phyloP scores from a whole-genome alignment of 768 basidiomycete genomes.

The Gymnopilus dilepis region DNA sequence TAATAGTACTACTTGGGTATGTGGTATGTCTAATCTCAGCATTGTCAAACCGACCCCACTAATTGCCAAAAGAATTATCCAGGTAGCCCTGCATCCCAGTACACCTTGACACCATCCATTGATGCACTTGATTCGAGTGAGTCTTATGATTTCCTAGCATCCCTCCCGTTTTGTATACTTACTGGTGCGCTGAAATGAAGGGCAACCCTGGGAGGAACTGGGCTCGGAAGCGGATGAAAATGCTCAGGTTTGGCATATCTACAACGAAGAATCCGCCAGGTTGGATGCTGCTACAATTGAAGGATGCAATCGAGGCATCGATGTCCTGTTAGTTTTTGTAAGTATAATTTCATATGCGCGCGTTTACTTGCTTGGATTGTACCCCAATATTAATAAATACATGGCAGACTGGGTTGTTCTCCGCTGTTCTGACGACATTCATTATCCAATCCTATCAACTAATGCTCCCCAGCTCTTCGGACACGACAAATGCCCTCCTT shows the following conservation, averaged over 20 bases:
- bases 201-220: slow-evolving; percentile 29
- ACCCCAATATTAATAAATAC: background rate
- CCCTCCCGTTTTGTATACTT: background rate
- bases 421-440: slow-evolving; percentile 49
- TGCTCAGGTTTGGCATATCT: slow-evolving; percentile 47
- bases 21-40: background rate
- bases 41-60: background rate
- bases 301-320: slow-evolving; percentile 47
- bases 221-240: slow-evolving; percentile 40
- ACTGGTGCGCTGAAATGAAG: background rate
- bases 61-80: background rate
- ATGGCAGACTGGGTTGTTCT: slow-evolving; percentile 48
- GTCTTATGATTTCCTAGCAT: background rate
- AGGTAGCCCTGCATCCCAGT: slow-evolving; percentile 10
- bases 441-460: slow-evolving; percentile 48
- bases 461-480: slow-evolving; percentile 37
- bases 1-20: background rate
- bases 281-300: slow-evolving; percentile 41
- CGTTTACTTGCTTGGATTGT: background rate
- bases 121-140: slow-evolving; percentile 10
- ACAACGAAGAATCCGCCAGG: slow-evolving; percentile 44
- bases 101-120: slow-evolving; percentile 9
- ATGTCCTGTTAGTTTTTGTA: slow-evolving; percentile 50
- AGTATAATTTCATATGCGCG: slow-evolving; percentile 22
- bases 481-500: slow-evolving; percentile 42